Evolutionary conservation across 2,329 filamentous ascomycete species (phyloP).

Genomic region (Penicillium sp.): DNA sequence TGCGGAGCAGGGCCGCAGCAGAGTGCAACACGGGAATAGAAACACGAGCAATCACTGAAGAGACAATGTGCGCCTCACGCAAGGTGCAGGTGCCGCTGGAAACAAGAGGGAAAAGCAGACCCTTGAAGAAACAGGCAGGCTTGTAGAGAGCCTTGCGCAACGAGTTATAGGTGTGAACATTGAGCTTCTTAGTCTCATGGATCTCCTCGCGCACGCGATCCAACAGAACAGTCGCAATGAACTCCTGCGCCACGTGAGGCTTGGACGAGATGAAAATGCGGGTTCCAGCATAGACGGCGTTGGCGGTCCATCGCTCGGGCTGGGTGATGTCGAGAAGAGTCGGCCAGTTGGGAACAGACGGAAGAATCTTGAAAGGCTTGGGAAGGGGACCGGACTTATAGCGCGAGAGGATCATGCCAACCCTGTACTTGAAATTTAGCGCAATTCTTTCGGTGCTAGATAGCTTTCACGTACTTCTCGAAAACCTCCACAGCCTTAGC

Average conservation of each 20-base stretch:
- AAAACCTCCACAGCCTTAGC: constrained; percentile 93
- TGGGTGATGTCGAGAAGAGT: constrained; percentile 81
- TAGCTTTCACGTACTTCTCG: constrained; percentile 62
- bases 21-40: constrained; percentile 90
- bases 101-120: constrained; percentile 86
- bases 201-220: constrained; percentile 93
- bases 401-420: constrained; percentile 81
- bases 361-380: constrained; percentile 96
- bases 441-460: neutral
- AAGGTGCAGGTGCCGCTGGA: constrained; percentile 83
- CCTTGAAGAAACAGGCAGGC: constrained; percentile 94
- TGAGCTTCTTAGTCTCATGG: constrained; percentile 88
- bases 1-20: constrained; percentile 81
- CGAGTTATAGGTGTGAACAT: constrained; percentile 90
- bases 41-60: constrained; percentile 77
- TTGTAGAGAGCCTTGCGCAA: constrained; percentile 93
- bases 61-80: constrained; percentile 87
- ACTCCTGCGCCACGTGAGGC: constrained; percentile 75
- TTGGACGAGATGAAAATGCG: constrained; percentile 87
- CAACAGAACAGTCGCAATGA: constrained; percentile 81
- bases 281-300: constrained; percentile 84
- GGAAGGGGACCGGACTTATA: constrained; percentile 97
- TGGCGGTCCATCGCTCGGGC: constrained; percentile 74
- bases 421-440: constrained; percentile 48
- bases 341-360: constrained; percentile 88